Conservation (phyloP, 176 grass and related monocot genomes). For the Typha latifolia region DNA sequence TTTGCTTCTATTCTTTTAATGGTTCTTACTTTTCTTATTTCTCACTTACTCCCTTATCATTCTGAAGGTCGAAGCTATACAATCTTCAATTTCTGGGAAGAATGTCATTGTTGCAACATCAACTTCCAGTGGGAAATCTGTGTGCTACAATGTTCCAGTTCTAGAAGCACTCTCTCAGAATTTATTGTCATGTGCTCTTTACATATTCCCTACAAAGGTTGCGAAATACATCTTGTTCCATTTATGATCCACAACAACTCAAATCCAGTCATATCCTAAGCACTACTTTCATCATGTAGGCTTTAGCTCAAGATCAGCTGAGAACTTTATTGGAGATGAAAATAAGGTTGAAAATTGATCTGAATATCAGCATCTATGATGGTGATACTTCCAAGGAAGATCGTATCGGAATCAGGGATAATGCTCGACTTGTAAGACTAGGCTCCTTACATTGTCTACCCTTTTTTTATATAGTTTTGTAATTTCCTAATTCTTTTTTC, state of each 20-base stretch:
- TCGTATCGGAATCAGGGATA: constrained; percentile 66
- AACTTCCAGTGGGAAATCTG: constrained; percentile 94
- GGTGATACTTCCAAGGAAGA: constrained; percentile 81
- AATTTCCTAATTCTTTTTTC: constrained; percentile 4
- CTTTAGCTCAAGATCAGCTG: constrained; percentile 94
- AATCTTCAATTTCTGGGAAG: constrained; percentile 58
- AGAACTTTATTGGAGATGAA: constrained; percentile 68
- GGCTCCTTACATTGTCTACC: constrained; percentile 8
- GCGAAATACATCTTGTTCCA: constrained; percentile 23
- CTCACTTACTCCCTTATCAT: constrained; percentile 8
- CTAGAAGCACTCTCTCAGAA: constrained; percentile 66
- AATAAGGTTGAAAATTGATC: constrained; percentile 39
- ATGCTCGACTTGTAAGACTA: constrained; percentile 53
- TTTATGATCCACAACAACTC: neutral
- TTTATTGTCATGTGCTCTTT: constrained; percentile 55
- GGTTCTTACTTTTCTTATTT: neutral
- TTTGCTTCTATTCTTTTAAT: neutral
- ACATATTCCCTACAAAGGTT: constrained; percentile 98
- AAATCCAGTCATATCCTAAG: neutral
- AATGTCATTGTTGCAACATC: constrained; percentile 77
- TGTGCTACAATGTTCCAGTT: constrained; percentile 93
- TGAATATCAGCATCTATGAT: constrained; percentile 78
- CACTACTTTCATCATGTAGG: constrained; percentile 39
- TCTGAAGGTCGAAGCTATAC: constrained; percentile 61
- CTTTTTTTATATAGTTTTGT: constrained; percentile 4